Evolutionary conservation across 2,329 filamentous ascomycete genomes (phyloP).

Genomic region (Curvularia sp.): DNA sequence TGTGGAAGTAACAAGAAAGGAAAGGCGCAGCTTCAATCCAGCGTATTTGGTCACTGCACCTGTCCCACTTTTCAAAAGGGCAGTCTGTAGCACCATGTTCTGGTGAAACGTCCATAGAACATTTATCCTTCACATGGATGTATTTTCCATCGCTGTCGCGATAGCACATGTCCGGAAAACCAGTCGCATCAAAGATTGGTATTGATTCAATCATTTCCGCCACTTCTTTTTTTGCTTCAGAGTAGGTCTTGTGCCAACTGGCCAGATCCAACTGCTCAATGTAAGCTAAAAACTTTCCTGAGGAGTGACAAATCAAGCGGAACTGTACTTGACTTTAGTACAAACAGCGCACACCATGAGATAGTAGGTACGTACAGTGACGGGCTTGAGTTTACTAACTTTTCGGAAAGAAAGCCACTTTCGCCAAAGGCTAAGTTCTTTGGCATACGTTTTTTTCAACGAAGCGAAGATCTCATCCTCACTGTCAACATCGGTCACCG

Average conservation of each 20-base stretch:
- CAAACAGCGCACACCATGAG: neutral
- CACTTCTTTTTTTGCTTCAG: neutral
- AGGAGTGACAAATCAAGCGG: neutral
- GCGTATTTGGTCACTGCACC: neutral
- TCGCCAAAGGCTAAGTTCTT: neutral
- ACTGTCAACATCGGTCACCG: neutral
- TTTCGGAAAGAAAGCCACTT: neutral
- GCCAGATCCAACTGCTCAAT: neutral
- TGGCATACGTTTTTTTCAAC: neutral
- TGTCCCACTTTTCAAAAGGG: neutral
- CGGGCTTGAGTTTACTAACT: constrained; percentile 1
- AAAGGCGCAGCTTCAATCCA: neutral
- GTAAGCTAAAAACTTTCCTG: neutral
- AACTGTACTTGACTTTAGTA: neutral
- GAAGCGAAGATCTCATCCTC: constrained; percentile 1
- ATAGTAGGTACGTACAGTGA: neutral
- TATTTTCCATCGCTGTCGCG: neutral
- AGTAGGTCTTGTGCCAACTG: neutral
- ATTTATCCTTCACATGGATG: neutral
- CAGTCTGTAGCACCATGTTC: fast-evolving
- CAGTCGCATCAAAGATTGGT: neutral
- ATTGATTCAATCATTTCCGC: neutral
- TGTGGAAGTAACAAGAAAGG: neutral
- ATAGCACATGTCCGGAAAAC: neutral
- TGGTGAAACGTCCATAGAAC: neutral